Conservation (phyloP, 805 yeast species). For the Grigorovia jiainica region DNA sequence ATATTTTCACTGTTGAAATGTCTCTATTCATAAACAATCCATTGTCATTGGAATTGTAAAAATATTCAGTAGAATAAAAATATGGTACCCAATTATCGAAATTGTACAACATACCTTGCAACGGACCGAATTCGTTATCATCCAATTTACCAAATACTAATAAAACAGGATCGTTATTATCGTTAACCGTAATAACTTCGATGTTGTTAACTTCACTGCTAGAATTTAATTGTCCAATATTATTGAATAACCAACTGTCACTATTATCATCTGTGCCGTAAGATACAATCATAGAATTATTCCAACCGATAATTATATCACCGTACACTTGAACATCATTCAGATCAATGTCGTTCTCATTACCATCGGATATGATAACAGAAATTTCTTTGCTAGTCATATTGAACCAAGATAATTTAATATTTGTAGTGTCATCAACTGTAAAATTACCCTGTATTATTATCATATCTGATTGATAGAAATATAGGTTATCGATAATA, state of each 20-base stretch:
- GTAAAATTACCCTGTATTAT: conserved; percentile 49
- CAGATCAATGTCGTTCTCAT: conserved; percentile 21
- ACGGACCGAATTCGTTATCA: conserved; percentile 27
- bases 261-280: conserved; percentile 3
- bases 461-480: conserved; percentile 32
- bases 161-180: neutral
- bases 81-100: conserved; percentile 21
- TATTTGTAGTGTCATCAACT: conserved; percentile 6
- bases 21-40: conserved; percentile 29
- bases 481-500: conserved; percentile 42
- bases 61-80: conserved; percentile 3
- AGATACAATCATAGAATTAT: conserved; percentile 9
- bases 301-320: conserved; percentile 15
- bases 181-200: neutral
- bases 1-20: conserved; percentile 24
- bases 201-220: conserved; percentile 3
- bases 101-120: conserved; percentile 18
- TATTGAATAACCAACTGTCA: conserved; percentile 5
- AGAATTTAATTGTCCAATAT: conserved; percentile 5
- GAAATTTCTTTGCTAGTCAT: conserved; percentile 7
- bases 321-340: conserved; percentile 8
- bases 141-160: conserved; percentile 34
- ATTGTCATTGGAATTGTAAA: neutral
- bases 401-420: conserved; percentile 35
- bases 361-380: conserved; percentile 23